Evolutionary conservation across 805 yeast genomes (phyloP), one percentile per base, ranked within the genome.

Genomic region (Candida ulmi): DNA sequence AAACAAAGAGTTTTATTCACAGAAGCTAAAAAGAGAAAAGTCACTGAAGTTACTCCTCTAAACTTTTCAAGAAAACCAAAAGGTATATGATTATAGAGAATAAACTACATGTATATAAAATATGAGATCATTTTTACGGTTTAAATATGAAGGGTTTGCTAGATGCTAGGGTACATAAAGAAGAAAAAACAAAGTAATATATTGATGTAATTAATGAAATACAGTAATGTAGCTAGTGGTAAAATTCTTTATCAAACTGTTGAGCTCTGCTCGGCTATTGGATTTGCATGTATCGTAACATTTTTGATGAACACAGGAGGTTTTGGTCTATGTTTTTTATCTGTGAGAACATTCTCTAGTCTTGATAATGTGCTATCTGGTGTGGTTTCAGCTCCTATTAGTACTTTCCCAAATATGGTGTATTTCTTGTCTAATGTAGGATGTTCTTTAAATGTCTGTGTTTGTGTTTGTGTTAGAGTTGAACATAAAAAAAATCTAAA

Each of bases 1-100:
- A 80, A 84, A 63, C 80, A 96, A 62, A 96, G 88, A 67, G 96
- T 93, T 38, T 69, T 91, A 44, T 91, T 93, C 68, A 78, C 80
- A 24, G 99, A 91, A 61, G 76, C 83, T 39, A 86, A 85, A 61
- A 88, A 87, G 71, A 78, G 99, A 62, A 88, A 84, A 62, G 75
- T 81, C 12, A 45, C 57, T 11, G 57, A 54, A 38, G 59, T 62
- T 26, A 68, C 66, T 40, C 73, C 77, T 13, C 45, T 73, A 31
- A 74, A 67, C 47, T 76, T 74, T 51, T 58, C 73, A 3, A 66
- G 79, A 47, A 60, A 50, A 41, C 55, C 57, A 43, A 51, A 50
- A 38, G 55, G 54, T 30, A 43, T 49, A 23, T 51, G 33, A 45
- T 26, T 8, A 15, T 8, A n/a, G n/a, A 18, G 29, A 32, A 27